Evolutionary conservation across 2,329 filamentous ascomycete genomes (phyloP).

Genomic region (Aspergillus sp.): DNA sequence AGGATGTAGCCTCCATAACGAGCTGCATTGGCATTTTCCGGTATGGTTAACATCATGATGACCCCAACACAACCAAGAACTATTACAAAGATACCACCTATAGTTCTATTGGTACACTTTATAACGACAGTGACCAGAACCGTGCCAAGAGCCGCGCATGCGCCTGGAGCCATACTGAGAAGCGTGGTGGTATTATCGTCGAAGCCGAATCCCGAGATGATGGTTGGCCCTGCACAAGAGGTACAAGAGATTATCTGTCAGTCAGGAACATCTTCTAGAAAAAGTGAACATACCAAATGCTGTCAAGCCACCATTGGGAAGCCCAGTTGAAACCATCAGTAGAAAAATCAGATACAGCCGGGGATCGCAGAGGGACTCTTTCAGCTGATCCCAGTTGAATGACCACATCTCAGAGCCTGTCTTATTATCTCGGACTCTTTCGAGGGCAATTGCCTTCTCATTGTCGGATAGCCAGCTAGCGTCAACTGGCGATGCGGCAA

Average conservation of each 20-base stretch:
- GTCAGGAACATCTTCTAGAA: background rate
- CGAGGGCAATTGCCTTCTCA: conserved; percentile 18
- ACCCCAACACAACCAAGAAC: conserved; percentile 5
- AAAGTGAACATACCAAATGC: conserved; percentile 1
- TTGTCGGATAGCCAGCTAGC: conserved; percentile 18
- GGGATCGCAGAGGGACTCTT: background rate
- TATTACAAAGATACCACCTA: background rate
- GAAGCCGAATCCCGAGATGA: conserved; percentile 6
- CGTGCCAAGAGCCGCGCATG: conserved; percentile 25
- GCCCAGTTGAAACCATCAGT: conserved; percentile 2
- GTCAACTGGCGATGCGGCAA: conserved; percentile 18
- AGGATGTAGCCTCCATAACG: conserved; percentile 8
- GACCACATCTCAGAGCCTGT: conserved; percentile 18
- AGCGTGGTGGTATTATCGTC: background rate
- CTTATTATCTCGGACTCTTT: conserved; percentile 16
- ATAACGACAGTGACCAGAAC: background rate
- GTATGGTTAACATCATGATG: conserved; percentile 7
- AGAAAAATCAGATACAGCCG: conserved; percentile 6
- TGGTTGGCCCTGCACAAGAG: conserved; percentile 4
- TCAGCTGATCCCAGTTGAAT: conserved; percentile 23
- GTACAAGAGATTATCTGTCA: background rate
- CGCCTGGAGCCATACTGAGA: conserved; percentile 6
- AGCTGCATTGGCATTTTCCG: background rate
- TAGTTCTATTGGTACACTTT: conserved; percentile 9
- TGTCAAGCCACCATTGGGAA: conserved; percentile 14